phyloP scores from a whole-genome alignment of 768 basidiomycete species.

The Candolleomyces eurysporus region DNA sequence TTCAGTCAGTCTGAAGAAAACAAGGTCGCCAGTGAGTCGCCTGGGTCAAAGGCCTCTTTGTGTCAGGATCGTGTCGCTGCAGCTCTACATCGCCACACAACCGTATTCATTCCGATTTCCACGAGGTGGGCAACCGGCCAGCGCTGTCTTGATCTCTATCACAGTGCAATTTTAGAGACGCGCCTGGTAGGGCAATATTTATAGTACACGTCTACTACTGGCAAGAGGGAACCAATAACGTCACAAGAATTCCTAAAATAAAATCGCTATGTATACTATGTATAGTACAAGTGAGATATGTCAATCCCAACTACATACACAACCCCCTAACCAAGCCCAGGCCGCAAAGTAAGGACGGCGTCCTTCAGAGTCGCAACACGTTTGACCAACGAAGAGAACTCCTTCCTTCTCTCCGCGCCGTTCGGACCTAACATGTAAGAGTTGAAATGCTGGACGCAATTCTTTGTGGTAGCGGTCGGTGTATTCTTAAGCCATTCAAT shows the following conservation, averaged over 20 bases:
- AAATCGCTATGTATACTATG: no score
- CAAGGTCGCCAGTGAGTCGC: no score
- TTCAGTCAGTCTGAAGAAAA: no score
- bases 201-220: no score
- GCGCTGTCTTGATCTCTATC: no score
- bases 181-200: no score
- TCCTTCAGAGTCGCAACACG: slow-evolving; percentile 73
- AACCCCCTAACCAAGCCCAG: slow-evolving; percentile 6
- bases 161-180: no score
- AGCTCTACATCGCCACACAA: slow-evolving; percentile 49
- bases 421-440: slow-evolving; percentile 61
- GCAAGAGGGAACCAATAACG: no score
- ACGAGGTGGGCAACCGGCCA: slow-evolving; percentile 7
- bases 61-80: no score
- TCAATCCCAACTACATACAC: neutral
- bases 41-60: no score
- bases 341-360: slow-evolving; percentile 57
- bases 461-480: slow-evolving; percentile 69
- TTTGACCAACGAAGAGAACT: slow-evolving; percentile 78
- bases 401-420: slow-evolving; percentile 55
- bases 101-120: slow-evolving; percentile 77
- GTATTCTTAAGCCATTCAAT: slow-evolving; percentile 74
- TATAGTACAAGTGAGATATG: no score
- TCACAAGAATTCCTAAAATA: no score
- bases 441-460: slow-evolving; percentile 79